These are phyloP conservation scores for Trypanosoma grayi DNA, from an alignment of 208 protist species.

Conservation along the genomic window DNA sequence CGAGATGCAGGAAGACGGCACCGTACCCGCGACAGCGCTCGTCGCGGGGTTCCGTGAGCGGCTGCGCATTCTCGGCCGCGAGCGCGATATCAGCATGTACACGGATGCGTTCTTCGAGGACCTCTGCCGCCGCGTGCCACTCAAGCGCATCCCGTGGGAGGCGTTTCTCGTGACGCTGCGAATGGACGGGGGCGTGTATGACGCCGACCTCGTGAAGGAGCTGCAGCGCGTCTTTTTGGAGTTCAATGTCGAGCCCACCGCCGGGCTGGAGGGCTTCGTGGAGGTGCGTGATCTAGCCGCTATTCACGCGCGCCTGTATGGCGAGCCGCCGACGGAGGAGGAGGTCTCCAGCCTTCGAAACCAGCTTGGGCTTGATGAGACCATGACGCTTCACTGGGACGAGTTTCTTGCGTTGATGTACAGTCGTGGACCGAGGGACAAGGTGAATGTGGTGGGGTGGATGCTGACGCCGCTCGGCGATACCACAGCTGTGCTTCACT, in stretches of 20 bases:
- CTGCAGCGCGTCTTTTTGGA: slow-evolving; percentile 53
- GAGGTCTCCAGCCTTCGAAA: slow-evolving; percentile 33
- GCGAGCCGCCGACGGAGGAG: slow-evolving; percentile 16
- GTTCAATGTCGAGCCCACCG: slow-evolving; percentile 53
- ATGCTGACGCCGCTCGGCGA: slow-evolving; percentile 22
- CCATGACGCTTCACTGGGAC: slow-evolving; percentile 70
- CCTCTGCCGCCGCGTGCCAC: slow-evolving; percentile 22
- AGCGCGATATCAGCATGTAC: slow-evolving; percentile 28
- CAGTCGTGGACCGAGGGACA: slow-evolving; percentile 28
- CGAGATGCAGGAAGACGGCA: slow-evolving; percentile 29
- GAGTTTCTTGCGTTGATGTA: slow-evolving; percentile 79
- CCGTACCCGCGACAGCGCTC: slow-evolving; percentile 21
- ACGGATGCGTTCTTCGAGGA: slow-evolving; percentile 40
- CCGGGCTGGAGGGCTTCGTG: slow-evolving; percentile 41
- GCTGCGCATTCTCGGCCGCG: slow-evolving; percentile 32
- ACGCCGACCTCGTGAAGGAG: slow-evolving; percentile 29
- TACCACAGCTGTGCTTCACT: slow-evolving; percentile 19
- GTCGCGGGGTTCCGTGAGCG: slow-evolving; percentile 36
- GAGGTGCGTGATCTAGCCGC: slow-evolving; percentile 40
- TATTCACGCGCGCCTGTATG: slow-evolving; percentile 45
- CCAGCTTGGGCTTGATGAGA: slow-evolving; percentile 39
- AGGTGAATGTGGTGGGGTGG: slow-evolving; percentile 8
- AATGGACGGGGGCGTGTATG: slow-evolving; percentile 50
- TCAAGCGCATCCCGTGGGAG: slow-evolving; percentile 45
- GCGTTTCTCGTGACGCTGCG: slow-evolving; percentile 61